These are phyloP conservation scores for Saccharomyces hybrid DNA, from an alignment of 1,139 yeast genomes.

Conservation along the genomic window DNA sequence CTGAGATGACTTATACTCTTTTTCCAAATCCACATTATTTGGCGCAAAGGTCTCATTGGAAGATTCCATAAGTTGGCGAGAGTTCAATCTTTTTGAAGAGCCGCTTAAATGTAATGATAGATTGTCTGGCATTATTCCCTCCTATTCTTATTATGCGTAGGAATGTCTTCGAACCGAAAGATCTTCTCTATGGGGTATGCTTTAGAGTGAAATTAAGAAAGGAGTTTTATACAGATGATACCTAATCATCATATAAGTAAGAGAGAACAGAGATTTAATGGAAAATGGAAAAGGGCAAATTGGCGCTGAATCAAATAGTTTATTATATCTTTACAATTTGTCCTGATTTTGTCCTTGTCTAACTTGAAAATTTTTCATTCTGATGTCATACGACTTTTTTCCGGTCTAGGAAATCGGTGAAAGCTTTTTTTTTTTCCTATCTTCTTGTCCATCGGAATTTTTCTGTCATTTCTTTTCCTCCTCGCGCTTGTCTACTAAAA, in stretches of 20 bases:
- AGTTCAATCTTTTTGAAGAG: background rate
- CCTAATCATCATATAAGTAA: background rate
- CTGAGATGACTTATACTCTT: background rate
- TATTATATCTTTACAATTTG: background rate
- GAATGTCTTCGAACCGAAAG: background rate
- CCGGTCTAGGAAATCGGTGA: background rate
- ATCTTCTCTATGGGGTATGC: background rate
- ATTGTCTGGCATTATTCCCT: background rate
- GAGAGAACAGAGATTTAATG: background rate
- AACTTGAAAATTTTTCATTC: background rate
- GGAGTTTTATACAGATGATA: background rate
- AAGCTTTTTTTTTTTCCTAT: background rate
- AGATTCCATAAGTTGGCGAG: background rate
- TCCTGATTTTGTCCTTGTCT: background rate
- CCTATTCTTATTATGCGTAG: background rate
- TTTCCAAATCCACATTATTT: background rate
- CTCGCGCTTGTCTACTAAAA: background rate
- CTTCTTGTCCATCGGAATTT: background rate
- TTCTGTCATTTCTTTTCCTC: background rate
- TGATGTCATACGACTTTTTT: background rate
- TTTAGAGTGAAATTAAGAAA: background rate
- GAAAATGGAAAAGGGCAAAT: background rate
- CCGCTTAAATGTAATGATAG: background rate
- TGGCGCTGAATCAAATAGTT: background rate
- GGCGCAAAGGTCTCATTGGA: background rate